A percentile compares a stretch with the other conserved stretches of the same genome.
phyloP scores from a whole-genome alignment of 805 yeast species.

The Ogataea pilisensis region DNA sequence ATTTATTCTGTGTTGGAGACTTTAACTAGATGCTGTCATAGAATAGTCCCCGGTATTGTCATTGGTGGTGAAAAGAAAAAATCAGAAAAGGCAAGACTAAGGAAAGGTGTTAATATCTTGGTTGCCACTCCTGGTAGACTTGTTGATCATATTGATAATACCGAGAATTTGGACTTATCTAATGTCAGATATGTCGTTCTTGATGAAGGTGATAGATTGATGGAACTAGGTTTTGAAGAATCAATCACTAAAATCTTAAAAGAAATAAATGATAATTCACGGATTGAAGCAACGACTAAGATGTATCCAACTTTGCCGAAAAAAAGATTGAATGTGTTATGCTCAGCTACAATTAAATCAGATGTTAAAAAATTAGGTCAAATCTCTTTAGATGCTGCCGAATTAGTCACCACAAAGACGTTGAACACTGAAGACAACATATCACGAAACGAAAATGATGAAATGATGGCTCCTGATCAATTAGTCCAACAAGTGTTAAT shows the following conservation, averaged over 20 bases:
- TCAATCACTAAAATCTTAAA: slow-evolving; percentile 74
- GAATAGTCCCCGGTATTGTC: slow-evolving; percentile 91
- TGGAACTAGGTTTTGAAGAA: slow-evolving; percentile 96
- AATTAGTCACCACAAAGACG: slow-evolving; percentile 48
- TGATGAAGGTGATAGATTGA: slow-evolving; percentile 95
- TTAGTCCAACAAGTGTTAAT: slow-evolving; percentile 73
- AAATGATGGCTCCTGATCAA: slow-evolving; percentile 77
- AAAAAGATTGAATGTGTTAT: slow-evolving; percentile 70
- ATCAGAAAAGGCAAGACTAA: slow-evolving; percentile 88
- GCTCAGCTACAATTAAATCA: slow-evolving; percentile 91
- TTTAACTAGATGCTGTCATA: slow-evolving; percentile 70
- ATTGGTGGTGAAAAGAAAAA: slow-evolving; percentile 99
- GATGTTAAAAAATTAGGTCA: slow-evolving; percentile 80
- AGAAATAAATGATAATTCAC: slow-evolving; percentile 45
- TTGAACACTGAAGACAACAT: slow-evolving; percentile 17
- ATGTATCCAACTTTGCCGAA: slow-evolving; percentile 59
- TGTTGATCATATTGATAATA: slow-evolving; percentile 90
- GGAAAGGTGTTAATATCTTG: slow-evolving; percentile 94
- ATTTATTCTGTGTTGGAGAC: slow-evolving; percentile 77
- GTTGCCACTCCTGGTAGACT: slow-evolving; percentile 97
- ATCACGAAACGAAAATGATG: slow-evolving; percentile 19
- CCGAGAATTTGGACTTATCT: slow-evolving; percentile 66
- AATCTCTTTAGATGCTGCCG: slow-evolving; percentile 67
- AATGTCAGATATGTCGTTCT: slow-evolving; percentile 81
- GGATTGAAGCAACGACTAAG: slow-evolving; percentile 31